Evolutionary conservation across 108 stramenopile species (phyloP).

Genomic region (Nitzschia inconspicua): DNA sequence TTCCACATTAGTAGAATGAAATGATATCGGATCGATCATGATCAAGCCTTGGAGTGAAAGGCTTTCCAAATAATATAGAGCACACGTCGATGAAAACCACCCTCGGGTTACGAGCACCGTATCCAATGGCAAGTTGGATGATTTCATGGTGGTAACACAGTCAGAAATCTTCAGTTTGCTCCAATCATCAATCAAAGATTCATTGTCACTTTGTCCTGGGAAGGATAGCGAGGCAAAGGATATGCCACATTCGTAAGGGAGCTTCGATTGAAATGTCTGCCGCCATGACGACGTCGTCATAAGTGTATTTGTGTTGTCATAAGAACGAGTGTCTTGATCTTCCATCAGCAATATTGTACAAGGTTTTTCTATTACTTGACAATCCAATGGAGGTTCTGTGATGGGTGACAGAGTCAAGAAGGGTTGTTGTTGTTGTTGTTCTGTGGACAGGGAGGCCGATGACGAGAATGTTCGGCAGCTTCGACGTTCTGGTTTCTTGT

Average conservation of each 20-base stretch:
- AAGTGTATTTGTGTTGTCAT: not conserved
- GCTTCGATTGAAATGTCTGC: constrained; percentile 4
- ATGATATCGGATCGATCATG: constrained; percentile 50
- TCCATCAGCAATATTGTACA: constrained; percentile 34
- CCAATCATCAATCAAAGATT: constrained; percentile 3
- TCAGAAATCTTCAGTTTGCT: constrained; percentile 1
- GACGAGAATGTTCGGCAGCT: not conserved
- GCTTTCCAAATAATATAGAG: constrained; percentile 51
- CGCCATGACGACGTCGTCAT: constrained; percentile 4
- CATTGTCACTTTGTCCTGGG: not conserved
- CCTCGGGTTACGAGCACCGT: constrained; percentile 41
- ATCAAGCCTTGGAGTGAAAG: constrained; percentile 43
- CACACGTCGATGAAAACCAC: constrained; percentile 28
- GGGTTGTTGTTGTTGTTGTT: not conserved
- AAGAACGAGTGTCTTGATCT: constrained; percentile 6
- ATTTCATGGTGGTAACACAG: not conserved
- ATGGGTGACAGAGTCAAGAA: constrained; percentile 5
- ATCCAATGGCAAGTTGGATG: constrained; percentile 18
- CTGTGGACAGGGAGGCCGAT: not conserved
- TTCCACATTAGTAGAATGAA: constrained; percentile 8
- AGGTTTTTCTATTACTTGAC: constrained; percentile 35
- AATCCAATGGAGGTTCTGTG: constrained; percentile 25
- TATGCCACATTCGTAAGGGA: constrained; percentile 34
- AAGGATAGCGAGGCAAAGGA: constrained; percentile 19
- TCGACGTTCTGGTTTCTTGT: not conserved